Percentiles rank a stretch among this genome's conserved stretches.
Conservation (phyloP, 2,329 filamentous ascomycete genomes). For the Nannizziopsis barbatae region DNA sequence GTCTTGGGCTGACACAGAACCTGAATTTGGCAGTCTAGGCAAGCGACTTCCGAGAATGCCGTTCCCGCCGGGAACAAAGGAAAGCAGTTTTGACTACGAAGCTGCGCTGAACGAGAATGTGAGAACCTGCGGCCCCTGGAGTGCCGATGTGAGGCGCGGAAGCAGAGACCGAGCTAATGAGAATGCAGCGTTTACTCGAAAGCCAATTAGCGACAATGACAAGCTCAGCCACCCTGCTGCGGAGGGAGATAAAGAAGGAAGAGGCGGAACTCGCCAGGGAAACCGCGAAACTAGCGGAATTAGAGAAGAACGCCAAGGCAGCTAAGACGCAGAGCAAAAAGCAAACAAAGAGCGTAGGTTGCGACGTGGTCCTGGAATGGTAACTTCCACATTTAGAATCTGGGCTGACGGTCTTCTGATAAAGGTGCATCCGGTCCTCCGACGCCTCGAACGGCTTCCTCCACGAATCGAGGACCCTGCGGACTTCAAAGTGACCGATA, state of each 20-base stretch:
- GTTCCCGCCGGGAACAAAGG: conserved; percentile 35
- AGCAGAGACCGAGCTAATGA: conserved; percentile 2
- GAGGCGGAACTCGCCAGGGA: conserved; percentile 33
- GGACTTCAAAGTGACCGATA: conserved; percentile 23
- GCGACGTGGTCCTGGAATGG: conserved; percentile 1
- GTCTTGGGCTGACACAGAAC: neutral
- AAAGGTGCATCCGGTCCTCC: conserved; percentile 33
- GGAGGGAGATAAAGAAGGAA: conserved; percentile 34
- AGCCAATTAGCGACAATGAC: conserved; percentile 30
- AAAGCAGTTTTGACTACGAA: conserved; percentile 36
- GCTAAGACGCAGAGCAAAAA: conserved; percentile 31
- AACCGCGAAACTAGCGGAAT: conserved; percentile 30
- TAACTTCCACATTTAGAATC: neutral
- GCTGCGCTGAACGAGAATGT: conserved; percentile 35
- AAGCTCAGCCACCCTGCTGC: conserved; percentile 32
- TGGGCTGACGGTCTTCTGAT: neutral
- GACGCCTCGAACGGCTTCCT: conserved; percentile 19
- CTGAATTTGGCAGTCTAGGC: conserved; percentile 23
- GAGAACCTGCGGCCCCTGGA: conserved; percentile 13
- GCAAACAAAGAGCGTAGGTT: conserved; percentile 32
- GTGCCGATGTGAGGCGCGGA: neutral
- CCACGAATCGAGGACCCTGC: conserved; percentile 13
- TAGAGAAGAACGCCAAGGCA: conserved; percentile 35
- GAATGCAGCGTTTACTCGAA: conserved; percentile 28
- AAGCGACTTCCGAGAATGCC: conserved; percentile 37